Percentiles rank a stretch among this genome's conserved stretches.
These are phyloP conservation scores for Alternaria infectoria DNA, from an alignment of 2,329 filamentous ascomycete species.

Conservation along the genomic window DNA sequence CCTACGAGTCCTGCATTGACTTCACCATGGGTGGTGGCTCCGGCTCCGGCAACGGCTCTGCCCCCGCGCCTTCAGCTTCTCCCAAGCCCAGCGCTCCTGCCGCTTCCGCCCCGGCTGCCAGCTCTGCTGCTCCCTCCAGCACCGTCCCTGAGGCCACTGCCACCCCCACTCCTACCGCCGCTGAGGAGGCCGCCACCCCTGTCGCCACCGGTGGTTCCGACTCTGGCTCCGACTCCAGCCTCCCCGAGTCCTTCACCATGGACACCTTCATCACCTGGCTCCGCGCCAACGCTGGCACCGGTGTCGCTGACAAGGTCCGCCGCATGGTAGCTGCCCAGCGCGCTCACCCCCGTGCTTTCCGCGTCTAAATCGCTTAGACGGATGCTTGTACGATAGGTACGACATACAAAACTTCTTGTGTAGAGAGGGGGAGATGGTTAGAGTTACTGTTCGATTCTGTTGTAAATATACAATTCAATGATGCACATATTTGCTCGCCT, in stretches of 20 bases:
- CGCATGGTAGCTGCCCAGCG: constrained; percentile 30
- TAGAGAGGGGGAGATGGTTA: constrained; percentile 1
- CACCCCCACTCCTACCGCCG: constrained; percentile 12
- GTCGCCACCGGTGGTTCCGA: constrained; percentile 16
- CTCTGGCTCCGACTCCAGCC: constrained; percentile 15
- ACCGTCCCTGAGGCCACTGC: constrained; percentile 13
- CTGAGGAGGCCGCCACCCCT: constrained; percentile 9
- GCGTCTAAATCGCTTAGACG: constrained; percentile 13
- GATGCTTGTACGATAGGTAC: background rate
- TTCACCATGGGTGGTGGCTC: constrained; percentile 55
- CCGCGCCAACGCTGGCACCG: constrained; percentile 32
- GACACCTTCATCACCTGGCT: constrained; percentile 44
- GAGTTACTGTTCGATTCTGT: constrained; percentile 29
- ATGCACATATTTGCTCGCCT: constrained; percentile 21
- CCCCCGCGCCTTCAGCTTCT: constrained; percentile 13
- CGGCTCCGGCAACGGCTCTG: constrained; percentile 16
- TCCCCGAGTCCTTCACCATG: constrained; percentile 43
- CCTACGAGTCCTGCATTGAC: constrained; percentile 69
- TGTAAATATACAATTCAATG: constrained; percentile 39
- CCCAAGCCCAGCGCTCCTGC: constrained; percentile 14
- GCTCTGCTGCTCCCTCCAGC: constrained; percentile 17
- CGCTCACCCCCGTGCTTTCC: constrained; percentile 39
- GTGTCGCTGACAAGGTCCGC: constrained; percentile 30
- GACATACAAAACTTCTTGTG: background rate
- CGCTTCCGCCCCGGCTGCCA: constrained; percentile 9